These are phyloP conservation scores for Neofusicoccum parvum DNA, from an alignment of 2,329 filamentous ascomycete species.

Conservation along the genomic window DNA sequence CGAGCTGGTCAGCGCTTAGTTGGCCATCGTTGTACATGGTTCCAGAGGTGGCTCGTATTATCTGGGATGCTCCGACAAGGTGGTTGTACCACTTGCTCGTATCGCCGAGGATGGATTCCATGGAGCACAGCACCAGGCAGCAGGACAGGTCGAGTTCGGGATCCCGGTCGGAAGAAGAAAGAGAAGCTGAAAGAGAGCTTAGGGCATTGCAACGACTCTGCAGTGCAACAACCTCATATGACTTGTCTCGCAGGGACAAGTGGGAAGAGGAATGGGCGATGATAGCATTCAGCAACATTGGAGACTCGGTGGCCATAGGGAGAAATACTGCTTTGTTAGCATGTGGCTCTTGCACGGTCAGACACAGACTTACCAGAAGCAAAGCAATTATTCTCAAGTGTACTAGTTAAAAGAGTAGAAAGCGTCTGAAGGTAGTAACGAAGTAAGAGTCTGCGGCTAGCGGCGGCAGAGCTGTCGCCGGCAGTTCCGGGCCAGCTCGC, in stretches of 20 bases:
- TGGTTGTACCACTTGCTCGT: conserved; percentile 22
- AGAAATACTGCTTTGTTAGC: conserved; percentile 19
- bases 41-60: conserved; percentile 10
- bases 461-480: not conserved
- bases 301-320: conserved; percentile 21
- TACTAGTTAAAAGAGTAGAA: conserved; percentile 19
- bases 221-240: conserved; percentile 21
- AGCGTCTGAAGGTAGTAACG: conserved; percentile 21
- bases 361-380: conserved; percentile 13
- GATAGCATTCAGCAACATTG: conserved; percentile 21
- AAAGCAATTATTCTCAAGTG: conserved; percentile 22
- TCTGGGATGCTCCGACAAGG: conserved; percentile 19
- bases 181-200: conserved; percentile 19
- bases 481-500: conserved; percentile 13
- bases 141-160: conserved; percentile 20
- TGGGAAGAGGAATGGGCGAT: conserved; percentile 22
- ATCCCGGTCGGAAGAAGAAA: conserved; percentile 18
- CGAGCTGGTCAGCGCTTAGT: conserved; percentile 5
- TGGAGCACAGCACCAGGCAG: conserved; percentile 20
- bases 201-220: conserved; percentile 20
- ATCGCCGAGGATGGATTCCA: conserved; percentile 21
- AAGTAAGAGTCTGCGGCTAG: conserved; percentile 13
- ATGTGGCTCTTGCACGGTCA: no score
- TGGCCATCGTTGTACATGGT: not conserved
- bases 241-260: conserved; percentile 20